These are phyloP conservation scores for Suillus sp. DNA, from an alignment of 768 basidiomycete genomes.

Conservation along the genomic window DNA sequence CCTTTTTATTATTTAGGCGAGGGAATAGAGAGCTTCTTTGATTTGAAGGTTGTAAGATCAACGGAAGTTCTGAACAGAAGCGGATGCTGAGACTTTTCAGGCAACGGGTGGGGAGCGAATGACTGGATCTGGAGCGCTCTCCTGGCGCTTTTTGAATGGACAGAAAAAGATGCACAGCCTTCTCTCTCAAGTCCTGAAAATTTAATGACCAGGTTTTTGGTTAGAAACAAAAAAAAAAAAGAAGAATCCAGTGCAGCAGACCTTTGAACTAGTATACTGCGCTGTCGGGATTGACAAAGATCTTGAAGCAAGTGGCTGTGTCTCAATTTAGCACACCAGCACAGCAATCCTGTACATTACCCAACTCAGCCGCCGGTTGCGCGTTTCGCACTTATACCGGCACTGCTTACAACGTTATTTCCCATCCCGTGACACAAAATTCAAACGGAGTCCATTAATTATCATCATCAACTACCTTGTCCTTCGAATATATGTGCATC, in stretches of 20 bases:
- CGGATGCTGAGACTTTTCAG: slow-evolving; percentile 20
- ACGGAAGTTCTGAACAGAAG: slow-evolving; percentile 33
- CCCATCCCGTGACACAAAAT: background rate
- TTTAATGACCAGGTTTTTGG: too few species aligned
- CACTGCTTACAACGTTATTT: background rate
- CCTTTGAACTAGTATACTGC: background rate
- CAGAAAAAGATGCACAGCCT: slow-evolving; percentile 21
- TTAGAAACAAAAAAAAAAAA: background rate
- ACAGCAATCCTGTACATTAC: slow-evolving; percentile 27
- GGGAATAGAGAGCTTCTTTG: slow-evolving; percentile 37
- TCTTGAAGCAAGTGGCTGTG: slow-evolving; percentile 35
- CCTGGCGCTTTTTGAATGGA: slow-evolving; percentile 24
- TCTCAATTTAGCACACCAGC: slow-evolving; percentile 36
- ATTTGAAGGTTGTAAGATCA: slow-evolving; percentile 33
- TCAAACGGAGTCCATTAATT: too few species aligned
- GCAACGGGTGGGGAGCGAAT: slow-evolving; percentile 14
- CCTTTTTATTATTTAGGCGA: slow-evolving; percentile 41
- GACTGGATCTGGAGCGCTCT: slow-evolving; percentile 10
- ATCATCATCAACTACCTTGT: slow-evolving; percentile 2
- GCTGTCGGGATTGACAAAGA: slow-evolving; percentile 6
- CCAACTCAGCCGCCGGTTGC: background rate
- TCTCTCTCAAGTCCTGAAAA: too few species aligned
- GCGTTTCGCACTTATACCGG: background rate
- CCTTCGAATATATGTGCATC: slow-evolving; percentile 65
- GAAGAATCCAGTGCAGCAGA: slow-evolving; percentile 30